phyloP scores from a whole-genome alignment of 2,329 filamentous ascomycete species.

The Cladophialophora immunda region DNA sequence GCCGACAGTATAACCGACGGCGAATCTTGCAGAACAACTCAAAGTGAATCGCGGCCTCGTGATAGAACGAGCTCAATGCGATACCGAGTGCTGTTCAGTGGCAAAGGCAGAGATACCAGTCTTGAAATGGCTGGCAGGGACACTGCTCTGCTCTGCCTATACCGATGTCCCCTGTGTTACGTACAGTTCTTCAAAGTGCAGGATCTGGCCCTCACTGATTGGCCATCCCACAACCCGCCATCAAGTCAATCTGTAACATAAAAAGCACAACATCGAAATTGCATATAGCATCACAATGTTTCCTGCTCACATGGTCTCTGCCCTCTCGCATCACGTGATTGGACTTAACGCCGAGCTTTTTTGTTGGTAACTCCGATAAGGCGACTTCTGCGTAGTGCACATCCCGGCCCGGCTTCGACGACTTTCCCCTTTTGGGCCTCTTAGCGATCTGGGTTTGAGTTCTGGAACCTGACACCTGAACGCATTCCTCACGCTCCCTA shows the following conservation, averaged over 20 bases:
- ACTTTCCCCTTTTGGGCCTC: neutral
- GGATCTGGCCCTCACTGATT: neutral
- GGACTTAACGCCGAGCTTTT: neutral
- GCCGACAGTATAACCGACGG: neutral
- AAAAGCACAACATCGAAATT: neutral
- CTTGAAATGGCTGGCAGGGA: neutral
- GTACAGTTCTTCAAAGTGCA: neutral
- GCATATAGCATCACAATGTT: neutral
- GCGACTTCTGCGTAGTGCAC: neutral
- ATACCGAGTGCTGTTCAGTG: neutral
- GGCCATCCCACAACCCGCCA: neutral
- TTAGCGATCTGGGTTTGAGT: constrained; percentile 5
- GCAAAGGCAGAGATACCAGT: neutral
- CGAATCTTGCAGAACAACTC: neutral
- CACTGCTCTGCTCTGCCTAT: neutral
- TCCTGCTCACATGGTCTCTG: neutral
- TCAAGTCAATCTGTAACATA: neutral
- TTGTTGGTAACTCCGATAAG: constrained; percentile 20
- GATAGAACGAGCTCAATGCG: neutral
- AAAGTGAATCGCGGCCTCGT: neutral
- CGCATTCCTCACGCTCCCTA: constrained; percentile 14
- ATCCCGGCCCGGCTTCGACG: neutral
- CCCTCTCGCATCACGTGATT: constrained; percentile 5
- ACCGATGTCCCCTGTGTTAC: neutral
- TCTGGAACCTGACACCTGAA: constrained; percentile 5